These are phyloP conservation scores for Dryas drummondii DNA, from an alignment of 306 rosid genomes.

Conservation along the genomic window DNA sequence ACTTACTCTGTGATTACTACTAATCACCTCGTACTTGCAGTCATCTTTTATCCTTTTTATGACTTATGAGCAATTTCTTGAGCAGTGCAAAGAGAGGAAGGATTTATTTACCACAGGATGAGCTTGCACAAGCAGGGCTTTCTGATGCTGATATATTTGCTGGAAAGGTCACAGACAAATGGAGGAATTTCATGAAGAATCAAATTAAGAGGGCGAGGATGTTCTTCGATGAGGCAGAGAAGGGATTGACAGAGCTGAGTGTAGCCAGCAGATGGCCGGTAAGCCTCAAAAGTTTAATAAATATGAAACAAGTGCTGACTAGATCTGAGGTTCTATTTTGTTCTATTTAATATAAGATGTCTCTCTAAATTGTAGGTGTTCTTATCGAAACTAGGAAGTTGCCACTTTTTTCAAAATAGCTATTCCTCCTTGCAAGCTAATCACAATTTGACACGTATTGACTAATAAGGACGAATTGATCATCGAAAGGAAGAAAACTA, in stretches of 20 bases:
- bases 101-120: conserved; percentile 87
- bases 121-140: conserved; percentile 72
- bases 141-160: conserved; percentile 70
- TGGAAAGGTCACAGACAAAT: conserved; percentile 68
- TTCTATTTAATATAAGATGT: too few species aligned
- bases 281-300: background rate
- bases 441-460: too few species aligned
- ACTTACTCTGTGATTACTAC: background rate
- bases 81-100: conserved; percentile 89
- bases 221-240: conserved; percentile 89
- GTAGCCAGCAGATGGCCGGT: conserved; percentile 96
- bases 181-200: conserved; percentile 82
- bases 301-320: background rate
- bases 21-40: background rate
- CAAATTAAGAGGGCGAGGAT: conserved; percentile 83
- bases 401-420: too few species aligned
- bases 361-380: too few species aligned
- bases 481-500: too few species aligned
- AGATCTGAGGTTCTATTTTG: background rate
- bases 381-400: too few species aligned
- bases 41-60: background rate
- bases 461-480: too few species aligned
- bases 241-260: conserved; percentile 66
- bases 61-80: background rate
- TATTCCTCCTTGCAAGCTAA: too few species aligned